Evolutionary conservation across 2,329 filamentous ascomycete genomes (phyloP).

Genomic region (Ascocoryne sarcoides): DNA sequence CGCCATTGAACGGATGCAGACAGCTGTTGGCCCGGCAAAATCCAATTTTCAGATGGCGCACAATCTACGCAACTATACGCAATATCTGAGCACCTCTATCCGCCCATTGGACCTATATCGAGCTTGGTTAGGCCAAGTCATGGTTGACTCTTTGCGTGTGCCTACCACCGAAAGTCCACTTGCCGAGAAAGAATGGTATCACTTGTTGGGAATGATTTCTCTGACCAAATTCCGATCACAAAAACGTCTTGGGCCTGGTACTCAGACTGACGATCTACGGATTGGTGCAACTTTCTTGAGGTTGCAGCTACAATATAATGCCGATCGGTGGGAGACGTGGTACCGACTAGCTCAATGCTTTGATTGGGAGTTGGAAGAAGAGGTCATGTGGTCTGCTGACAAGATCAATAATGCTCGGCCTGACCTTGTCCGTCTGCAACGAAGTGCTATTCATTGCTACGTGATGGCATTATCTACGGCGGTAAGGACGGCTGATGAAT

Average conservation of each 20-base stretch:
- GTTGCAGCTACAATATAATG: constrained; percentile 29
- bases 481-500: constrained; percentile 45
- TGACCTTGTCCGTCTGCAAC: constrained; percentile 29
- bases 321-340: constrained; percentile 34
- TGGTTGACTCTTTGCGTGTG: constrained; percentile 63
- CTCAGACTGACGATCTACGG: constrained; percentile 31
- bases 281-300: constrained; percentile 31
- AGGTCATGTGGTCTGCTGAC: constrained; percentile 33
- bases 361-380: constrained; percentile 33
- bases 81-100: constrained; percentile 75
- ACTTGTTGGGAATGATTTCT: constrained; percentile 78
- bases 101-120: constrained; percentile 73
- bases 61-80: constrained; percentile 74
- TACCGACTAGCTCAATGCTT: constrained; percentile 33
- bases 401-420: constrained; percentile 31
- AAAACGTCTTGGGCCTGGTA: constrained; percentile 29
- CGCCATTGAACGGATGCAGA: constrained; percentile 89
- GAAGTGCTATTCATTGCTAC: constrained; percentile 36
- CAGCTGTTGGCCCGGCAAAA: constrained; percentile 72
- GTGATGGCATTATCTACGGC: constrained; percentile 58
- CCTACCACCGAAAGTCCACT: constrained; percentile 60
- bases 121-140: constrained; percentile 69
- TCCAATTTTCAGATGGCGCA: constrained; percentile 73
- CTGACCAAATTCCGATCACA: constrained; percentile 63
- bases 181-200: constrained; percentile 84